Evolutionary conservation across 2,329 filamentous ascomycete species (phyloP).

Genomic region (Ophiosphaerella korrae): DNA sequence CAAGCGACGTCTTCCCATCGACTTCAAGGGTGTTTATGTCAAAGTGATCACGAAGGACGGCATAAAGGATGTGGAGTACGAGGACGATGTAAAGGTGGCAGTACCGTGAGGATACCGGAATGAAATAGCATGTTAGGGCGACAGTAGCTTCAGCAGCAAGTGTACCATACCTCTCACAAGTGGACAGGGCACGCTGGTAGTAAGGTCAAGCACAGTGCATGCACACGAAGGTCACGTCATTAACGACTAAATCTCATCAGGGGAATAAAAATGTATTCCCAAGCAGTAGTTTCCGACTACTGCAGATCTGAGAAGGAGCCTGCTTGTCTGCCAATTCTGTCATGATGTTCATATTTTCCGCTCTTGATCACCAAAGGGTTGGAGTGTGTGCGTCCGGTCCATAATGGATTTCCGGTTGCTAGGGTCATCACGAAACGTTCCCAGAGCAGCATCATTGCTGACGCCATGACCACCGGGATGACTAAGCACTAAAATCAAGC

Average conservation of each 20-base stretch:
- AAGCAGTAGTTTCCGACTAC: background rate
- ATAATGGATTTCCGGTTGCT: background rate
- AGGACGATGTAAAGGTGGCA: conserved; percentile 76
- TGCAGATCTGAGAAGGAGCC: no score
- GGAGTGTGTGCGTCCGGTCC: no score
- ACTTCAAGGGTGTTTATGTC: conserved; percentile 95
- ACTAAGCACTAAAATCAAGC: conserved; percentile 1
- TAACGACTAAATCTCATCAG: background rate
- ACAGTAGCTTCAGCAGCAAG: conserved; percentile 10
- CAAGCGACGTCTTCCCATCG: conserved; percentile 94
- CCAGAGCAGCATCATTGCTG: background rate
- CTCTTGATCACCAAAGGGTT: no score
- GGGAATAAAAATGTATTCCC: conserved; percentile 2
- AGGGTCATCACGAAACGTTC: no score
- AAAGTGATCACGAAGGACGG: conserved; percentile 97
- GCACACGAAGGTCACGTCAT: conserved; percentile 2
- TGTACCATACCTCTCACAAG: conserved; percentile 5
- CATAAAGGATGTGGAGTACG: conserved; percentile 81
- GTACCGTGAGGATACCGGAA: conserved; percentile 53
- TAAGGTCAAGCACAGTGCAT: background rate
- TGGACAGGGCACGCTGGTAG: background rate
- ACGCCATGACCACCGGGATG: background rate
- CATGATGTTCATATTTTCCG: no score
- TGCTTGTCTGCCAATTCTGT: no score
- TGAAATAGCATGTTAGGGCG: conserved; percentile 5